phyloP scores from a whole-genome alignment of 768 basidiomycete species.

The Boletus patriciae region DNA sequence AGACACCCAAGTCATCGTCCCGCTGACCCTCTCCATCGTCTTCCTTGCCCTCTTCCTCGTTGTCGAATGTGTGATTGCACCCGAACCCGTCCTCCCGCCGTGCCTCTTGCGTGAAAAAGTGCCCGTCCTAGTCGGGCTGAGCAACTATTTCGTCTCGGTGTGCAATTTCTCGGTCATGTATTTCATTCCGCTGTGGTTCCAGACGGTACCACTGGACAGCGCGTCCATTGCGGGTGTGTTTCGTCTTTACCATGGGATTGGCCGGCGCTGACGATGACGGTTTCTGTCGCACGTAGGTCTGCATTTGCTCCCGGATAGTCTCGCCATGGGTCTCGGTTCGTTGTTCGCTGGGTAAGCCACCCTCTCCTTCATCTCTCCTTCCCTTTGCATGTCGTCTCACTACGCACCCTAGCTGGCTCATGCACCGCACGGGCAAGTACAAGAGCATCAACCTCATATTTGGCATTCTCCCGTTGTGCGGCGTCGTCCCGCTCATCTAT shows the following conservation, averaged over 20 bases:
- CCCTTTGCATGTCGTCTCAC: background rate
- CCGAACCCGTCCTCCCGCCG: constrained; percentile 71
- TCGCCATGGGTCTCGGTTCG: constrained; percentile 50
- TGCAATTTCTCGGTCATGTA: constrained; percentile 79
- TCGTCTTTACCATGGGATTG: no score
- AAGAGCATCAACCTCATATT: constrained; percentile 47
- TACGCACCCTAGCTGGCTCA: constrained; percentile 37
- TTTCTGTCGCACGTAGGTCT: constrained; percentile 29
- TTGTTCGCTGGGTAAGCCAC: constrained; percentile 46
- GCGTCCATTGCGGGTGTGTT: constrained; percentile 61
- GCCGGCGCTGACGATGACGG: background rate
- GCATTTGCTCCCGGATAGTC: constrained; percentile 50
- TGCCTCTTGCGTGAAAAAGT: constrained; percentile 63
- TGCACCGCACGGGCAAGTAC: constrained; percentile 54
- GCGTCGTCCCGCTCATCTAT: constrained; percentile 39
- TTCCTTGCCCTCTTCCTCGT: constrained; percentile 55
- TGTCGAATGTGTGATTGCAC: constrained; percentile 59
- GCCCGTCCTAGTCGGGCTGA: constrained; percentile 66
- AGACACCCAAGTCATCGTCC: constrained; percentile 49
- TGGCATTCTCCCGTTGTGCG: constrained; percentile 48
- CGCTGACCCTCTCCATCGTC: constrained; percentile 43
- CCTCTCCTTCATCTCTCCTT: no score
- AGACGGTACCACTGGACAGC: constrained; percentile 67
- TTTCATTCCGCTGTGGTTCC: constrained; percentile 81
- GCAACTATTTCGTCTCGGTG: constrained; percentile 69